These are phyloP conservation scores for Ochetophila trinervis DNA, from an alignment of 306 rosid species.

Conservation along the genomic window DNA sequence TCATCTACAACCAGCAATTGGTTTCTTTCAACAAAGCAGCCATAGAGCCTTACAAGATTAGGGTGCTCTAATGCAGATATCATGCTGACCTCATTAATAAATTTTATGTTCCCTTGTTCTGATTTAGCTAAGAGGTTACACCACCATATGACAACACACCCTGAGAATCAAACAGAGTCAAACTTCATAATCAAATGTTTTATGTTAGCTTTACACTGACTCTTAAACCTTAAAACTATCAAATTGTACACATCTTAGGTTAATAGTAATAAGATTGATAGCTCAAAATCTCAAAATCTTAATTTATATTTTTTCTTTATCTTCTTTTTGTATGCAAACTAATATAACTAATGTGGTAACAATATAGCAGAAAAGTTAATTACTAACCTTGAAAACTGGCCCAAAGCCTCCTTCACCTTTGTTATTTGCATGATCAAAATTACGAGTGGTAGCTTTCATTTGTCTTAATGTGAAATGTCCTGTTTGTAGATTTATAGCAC, in stretches of 20 bases:
- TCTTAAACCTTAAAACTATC: no score
- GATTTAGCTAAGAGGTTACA: constrained; percentile 44
- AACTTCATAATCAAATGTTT: background rate
- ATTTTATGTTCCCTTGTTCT: constrained; percentile 49
- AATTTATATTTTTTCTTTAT: no score
- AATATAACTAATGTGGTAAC: no score
- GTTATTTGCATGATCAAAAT: constrained; percentile 46
- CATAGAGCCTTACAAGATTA: constrained; percentile 53
- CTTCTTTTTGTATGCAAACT: no score
- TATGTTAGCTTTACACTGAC: background rate
- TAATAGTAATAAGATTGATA: no score
- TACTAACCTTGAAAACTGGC: constrained; percentile 57
- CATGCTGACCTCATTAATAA: constrained; percentile 52
- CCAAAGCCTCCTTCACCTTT: constrained; percentile 89
- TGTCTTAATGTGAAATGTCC: constrained; percentile 7
- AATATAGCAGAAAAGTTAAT: no score
- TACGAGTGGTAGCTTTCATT: constrained; percentile 45
- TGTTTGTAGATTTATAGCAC: background rate
- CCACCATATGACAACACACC: constrained; percentile 50
- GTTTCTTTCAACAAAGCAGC: constrained; percentile 49
- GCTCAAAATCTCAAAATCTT: no score
- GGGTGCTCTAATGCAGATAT: constrained; percentile 55
- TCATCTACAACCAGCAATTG: constrained; percentile 52
- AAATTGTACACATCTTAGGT: no score
- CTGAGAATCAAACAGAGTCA: constrained; percentile 14